These are phyloP conservation scores for Colletotrichum neosansevieriae DNA, from an alignment of 2,329 filamentous ascomycete genomes.

Conservation along the genomic window DNA sequence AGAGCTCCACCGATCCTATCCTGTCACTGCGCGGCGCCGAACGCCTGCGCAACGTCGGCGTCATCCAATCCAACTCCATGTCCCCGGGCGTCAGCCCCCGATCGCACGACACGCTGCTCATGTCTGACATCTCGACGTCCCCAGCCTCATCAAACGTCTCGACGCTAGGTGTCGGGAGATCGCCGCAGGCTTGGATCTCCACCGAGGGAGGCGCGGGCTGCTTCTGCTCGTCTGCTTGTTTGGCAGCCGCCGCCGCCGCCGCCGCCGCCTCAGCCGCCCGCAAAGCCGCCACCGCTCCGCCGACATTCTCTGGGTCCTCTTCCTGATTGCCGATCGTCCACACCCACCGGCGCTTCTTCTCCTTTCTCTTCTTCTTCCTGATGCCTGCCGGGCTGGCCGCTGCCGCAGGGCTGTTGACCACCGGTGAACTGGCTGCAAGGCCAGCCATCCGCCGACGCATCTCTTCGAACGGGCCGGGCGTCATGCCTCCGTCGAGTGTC, in stretches of 20 bases:
- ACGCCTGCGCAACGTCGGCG: constrained; percentile 50
- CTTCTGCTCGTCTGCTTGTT: constrained; percentile 34
- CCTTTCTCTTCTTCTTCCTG: constrained; percentile 66
- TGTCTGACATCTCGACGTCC: constrained; percentile 66
- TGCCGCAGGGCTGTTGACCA: constrained; percentile 40
- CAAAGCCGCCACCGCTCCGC: constrained; percentile 57
- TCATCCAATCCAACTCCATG: constrained; percentile 53
- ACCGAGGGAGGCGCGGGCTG: constrained; percentile 21
- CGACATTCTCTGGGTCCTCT: constrained; percentile 56
- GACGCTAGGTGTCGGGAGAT: constrained; percentile 57
- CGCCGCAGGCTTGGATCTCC: constrained; percentile 39
- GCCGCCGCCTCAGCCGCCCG: constrained; percentile 49
- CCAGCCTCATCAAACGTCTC: constrained; percentile 51
- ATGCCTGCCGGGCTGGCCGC: constrained; percentile 54
- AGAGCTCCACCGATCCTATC: constrained; percentile 47
- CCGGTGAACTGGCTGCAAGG: constrained; percentile 56
- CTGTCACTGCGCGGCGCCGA: constrained; percentile 34
- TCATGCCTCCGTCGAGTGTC: constrained; percentile 71
- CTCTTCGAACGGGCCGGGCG: constrained; percentile 73
- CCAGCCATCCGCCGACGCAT: constrained; percentile 69
- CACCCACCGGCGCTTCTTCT: constrained; percentile 74
- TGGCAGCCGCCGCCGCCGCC: constrained; percentile 44
- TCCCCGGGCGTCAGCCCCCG: constrained; percentile 47
- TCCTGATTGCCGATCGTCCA: constrained; percentile 73
- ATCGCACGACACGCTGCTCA: constrained; percentile 53